Evolutionary conservation across 768 basidiomycete species (phyloP).

Genomic region (Lentinula boryana): DNA sequence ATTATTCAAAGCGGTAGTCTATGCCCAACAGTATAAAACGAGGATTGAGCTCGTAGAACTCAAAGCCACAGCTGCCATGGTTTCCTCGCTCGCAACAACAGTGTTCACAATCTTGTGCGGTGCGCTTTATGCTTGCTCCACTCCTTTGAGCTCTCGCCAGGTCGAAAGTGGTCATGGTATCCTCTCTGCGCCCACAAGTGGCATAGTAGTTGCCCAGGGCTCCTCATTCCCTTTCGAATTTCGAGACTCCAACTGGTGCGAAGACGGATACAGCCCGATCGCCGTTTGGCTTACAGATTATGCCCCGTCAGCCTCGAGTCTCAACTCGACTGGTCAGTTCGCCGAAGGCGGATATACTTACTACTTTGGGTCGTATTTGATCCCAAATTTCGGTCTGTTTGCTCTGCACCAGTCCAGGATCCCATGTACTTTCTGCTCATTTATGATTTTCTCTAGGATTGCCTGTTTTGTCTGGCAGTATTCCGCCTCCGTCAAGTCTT

Average conservation of each 20-base stretch:
- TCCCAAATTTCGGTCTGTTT: conserved; percentile 11
- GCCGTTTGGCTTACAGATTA: conserved; percentile 14
- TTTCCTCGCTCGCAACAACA: background rate
- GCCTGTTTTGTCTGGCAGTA: conserved; percentile 1
- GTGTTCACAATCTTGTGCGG: background rate
- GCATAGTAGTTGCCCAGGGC: background rate
- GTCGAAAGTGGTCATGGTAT: conserved; percentile 11
- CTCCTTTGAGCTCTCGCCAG: conserved; percentile 2
- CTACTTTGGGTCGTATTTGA: conserved; percentile 6
- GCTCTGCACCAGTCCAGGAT: background rate
- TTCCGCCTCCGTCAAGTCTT: conserved; percentile 11
- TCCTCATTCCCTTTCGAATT: conserved; percentile 12
- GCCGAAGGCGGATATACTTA: conserved; percentile 7
- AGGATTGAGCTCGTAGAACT: background rate
- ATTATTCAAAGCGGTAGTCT: too few relatives aligned
- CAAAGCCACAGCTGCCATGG: background rate
- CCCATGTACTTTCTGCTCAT: background rate
- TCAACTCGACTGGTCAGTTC: conserved; percentile 14
- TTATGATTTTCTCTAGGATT: conserved; percentile 6
- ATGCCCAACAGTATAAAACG: background rate
- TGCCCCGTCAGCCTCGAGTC: conserved; percentile 11
- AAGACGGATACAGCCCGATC: conserved; percentile 15
- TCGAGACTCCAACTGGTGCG: conserved; percentile 16
- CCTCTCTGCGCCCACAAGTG: conserved; percentile 7
- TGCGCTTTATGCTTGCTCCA: conserved; percentile 6